Evolutionary conservation across 768 basidiomycete genomes (phyloP), one percentile per base, ranked within the genome.

Genomic region (Macrolepiota albuminosa): DNA sequence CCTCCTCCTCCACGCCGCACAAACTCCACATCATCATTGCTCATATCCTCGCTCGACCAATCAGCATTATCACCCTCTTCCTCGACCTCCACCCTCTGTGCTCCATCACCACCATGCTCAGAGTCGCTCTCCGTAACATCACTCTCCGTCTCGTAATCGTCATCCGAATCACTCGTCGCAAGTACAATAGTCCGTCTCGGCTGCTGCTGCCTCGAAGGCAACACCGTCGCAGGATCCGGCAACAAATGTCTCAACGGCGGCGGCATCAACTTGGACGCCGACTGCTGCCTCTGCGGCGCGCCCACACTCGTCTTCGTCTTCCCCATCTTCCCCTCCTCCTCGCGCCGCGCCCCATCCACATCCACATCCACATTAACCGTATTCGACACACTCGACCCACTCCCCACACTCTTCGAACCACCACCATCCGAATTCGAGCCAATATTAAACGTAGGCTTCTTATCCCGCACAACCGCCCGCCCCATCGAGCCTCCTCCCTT

Each of bases 11-110:
- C 59, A n/a, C 56, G 64, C 13, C 49, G 55, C 60, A 58, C 31
- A 29, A 62, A 64, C 57, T 68, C 53, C 16, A 70, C 74, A 40
- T 72, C 73, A 43, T 75, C 78, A 29, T 72, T 75, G 26, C 76
- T 75, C 67, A 78, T 67, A 16, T 81, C 85, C 59, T 85, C 86
- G 7, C 83, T 86, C 45, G 81, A 82, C 87, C 87, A 89, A 29
- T 80, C 80, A 36, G 77, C 79, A 21, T 76, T 75, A 14, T 80
- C 79, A 40, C 78, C 79, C 24, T 76, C 78, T 16, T 81, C 81
- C 24, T 18, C 37, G 0, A 40, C 39, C 42, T 43, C 42, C 7
- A 43, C 18, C 6, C 39, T 11, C 16, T 16, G 40, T 1, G 7
- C 40, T 18, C 18, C 77, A 1, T 77, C 65, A 0, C 4, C 65